Evolutionary conservation across 164 flowering plant species (phyloP), one percentile per base, ranked within the genome.

Genomic region (Stephania cephalantha): DNA sequence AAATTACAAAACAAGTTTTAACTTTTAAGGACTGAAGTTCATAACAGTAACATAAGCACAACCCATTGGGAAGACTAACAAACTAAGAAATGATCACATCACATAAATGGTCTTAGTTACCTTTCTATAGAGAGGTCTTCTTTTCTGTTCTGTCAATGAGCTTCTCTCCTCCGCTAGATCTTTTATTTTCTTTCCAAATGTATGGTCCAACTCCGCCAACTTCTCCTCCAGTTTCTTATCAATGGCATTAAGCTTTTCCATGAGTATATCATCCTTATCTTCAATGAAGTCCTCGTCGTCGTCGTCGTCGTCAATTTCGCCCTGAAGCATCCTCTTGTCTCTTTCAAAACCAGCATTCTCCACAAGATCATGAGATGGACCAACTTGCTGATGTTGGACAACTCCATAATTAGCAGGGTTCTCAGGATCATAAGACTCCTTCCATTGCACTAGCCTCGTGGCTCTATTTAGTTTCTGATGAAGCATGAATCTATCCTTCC

Each of bases 131-230:
- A 90, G 88, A 45, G 98, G 99, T 70, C 77, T 85, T 82, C 92
- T 87, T 80, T 84, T 91, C 86, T 87, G 85, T 83, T 93, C 98
- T 25, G 89, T 87, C 82, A 92, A 85, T 48, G 86, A 76, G 79
- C 92, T 91, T 77, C 98, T 90, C 81, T 95, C 98, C 80, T 95
- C 97, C 7, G 98, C 98, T 52, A 95, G 96, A 74, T 90, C 89
- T 80, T 87, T 89, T 17, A 93, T 93, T 82, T 88, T 92, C 87
- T 83, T 93, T 70, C 99, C 99, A 81, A 93, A 95, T 17, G 98
- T 95, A 74, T 87, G 85, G 69, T 90, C 98, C 84, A 95, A 84
- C 58, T 83, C 89, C 6, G 89, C 90, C 7, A 95, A 84, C 85
- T 95, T 95, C 80, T 85, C 85, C 76, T 95, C 96, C 67, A 95